These are phyloP conservation scores for Ramaria rubella DNA, from an alignment of 768 basidiomycete species.

Conservation along the genomic window DNA sequence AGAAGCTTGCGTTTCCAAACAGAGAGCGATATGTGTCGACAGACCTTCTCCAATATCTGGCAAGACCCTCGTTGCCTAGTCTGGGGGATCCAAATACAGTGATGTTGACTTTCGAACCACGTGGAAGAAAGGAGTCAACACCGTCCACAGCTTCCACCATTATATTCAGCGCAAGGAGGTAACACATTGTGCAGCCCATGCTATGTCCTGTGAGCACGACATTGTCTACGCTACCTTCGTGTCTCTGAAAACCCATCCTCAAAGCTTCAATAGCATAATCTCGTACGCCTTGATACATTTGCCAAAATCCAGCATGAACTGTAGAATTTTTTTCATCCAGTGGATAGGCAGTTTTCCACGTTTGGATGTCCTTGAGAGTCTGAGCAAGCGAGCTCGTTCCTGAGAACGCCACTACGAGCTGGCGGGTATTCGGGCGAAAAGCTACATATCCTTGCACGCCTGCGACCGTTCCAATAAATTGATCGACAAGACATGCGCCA, in stretches of 20 bases:
- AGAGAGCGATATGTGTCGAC: conserved; percentile 28
- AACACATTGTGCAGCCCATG: conserved; percentile 48
- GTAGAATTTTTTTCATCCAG: conserved; percentile 16
- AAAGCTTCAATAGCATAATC: conserved; percentile 30
- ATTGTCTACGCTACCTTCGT: conserved; percentile 26
- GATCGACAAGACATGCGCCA: conserved; percentile 27
- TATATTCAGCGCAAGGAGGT: conserved; percentile 44
- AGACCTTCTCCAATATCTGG: conserved; percentile 35
- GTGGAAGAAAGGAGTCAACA: conserved; percentile 20
- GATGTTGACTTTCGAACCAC: conserved; percentile 33
- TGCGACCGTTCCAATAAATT: conserved; percentile 37
- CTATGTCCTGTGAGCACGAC: conserved; percentile 52
- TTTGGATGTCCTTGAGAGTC: conserved; percentile 41
- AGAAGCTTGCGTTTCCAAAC: conserved; percentile 32
- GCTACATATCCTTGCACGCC: conserved; percentile 42
- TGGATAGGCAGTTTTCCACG: conserved; percentile 34
- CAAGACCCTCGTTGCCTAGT: conserved; percentile 39
- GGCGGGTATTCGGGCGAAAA: conserved; percentile 37
- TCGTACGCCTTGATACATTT: conserved; percentile 40
- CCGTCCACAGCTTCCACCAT: conserved; percentile 24
- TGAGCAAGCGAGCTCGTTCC: conserved; percentile 42
- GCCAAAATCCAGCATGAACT: conserved; percentile 54
- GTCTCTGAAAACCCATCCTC: conserved; percentile 30
- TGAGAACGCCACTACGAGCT: conserved; percentile 46
- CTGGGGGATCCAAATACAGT: conserved; percentile 48